phyloP scores from a whole-genome alignment of 2,329 filamentous ascomycete genomes.

The Phialemoniopsis sp. region DNA sequence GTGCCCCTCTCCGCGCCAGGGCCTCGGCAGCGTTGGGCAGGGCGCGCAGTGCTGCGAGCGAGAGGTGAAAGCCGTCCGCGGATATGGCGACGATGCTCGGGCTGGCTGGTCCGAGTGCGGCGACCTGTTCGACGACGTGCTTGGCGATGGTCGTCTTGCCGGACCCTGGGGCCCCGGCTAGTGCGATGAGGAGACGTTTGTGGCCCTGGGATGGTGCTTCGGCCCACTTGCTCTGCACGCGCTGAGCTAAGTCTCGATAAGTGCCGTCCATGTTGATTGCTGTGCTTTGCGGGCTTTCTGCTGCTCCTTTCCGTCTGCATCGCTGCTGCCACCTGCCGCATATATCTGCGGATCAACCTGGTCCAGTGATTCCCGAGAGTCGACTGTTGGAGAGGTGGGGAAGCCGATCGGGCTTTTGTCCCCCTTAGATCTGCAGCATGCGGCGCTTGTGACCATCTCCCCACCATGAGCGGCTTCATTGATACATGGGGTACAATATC shows the following conservation, averaged over 20 bases:
- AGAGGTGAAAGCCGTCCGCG: conserved; percentile 22
- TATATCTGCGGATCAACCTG: too few species aligned
- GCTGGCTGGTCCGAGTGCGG: not conserved
- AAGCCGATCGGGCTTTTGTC: too few species aligned
- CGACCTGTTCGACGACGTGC: conserved; percentile 8
- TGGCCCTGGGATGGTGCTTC: conserved; percentile 7
- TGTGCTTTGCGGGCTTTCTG: not conserved
- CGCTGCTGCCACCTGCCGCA: too few species aligned
- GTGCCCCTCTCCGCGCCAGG: conserved; percentile 21
- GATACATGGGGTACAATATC: too few species aligned
- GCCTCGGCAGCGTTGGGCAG: conserved; percentile 24
- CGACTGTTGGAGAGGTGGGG: too few species aligned
- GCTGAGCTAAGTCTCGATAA: conserved; percentile 15
- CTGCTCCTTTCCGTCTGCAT: too few species aligned
- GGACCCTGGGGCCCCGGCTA: conserved; percentile 15
- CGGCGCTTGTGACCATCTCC: not conserved
- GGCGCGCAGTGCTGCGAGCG: conserved; percentile 15
- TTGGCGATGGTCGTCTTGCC: conserved; percentile 17
- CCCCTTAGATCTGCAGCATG: not conserved
- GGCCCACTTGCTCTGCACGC: conserved; percentile 13
- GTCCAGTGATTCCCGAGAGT: too few species aligned
- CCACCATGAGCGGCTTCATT: too few species aligned
- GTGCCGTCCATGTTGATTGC: conserved; percentile 14
- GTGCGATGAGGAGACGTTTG: conserved; percentile 11
- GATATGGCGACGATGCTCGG: conserved; percentile 14